Percentiles rank a stretch among this genome's conserved stretches.
phyloP scores from a whole-genome alignment of 2,329 filamentous ascomycete species.

The Beauveria sp. region DNA sequence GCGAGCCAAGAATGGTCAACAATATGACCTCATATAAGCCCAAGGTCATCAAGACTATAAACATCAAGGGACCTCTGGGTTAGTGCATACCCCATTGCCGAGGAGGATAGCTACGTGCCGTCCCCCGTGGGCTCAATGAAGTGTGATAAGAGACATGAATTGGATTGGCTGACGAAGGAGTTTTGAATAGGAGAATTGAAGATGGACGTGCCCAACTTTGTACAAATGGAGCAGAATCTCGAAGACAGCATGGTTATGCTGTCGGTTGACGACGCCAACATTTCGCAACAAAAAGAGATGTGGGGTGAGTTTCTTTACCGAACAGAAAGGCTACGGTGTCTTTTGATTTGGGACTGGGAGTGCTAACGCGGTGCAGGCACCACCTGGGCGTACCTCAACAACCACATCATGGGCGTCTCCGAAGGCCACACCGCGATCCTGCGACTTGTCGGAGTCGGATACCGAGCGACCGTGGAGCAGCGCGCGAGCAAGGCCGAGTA shows the following conservation, averaged over 20 bases:
- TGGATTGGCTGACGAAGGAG: constrained; percentile 14
- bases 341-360: neutral
- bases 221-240: constrained; percentile 62
- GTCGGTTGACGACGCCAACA: constrained; percentile 58
- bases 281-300: constrained; percentile 81
- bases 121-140: neutral
- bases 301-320: constrained; percentile 61
- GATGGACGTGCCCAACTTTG: constrained; percentile 70
- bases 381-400: constrained; percentile 79
- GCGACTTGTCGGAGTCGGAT: constrained; percentile 89
- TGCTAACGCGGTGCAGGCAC: constrained; percentile 54
- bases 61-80: constrained; percentile 77
- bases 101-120: neutral
- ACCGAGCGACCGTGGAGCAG: constrained; percentile 79
- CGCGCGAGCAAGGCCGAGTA: constrained; percentile 68
- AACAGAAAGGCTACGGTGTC: neutral
- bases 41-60: constrained; percentile 59
- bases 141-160: neutral
- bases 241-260: constrained; percentile 57
- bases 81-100: constrained; percentile 21
- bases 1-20: constrained; percentile 49
- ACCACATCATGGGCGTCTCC: constrained; percentile 86
- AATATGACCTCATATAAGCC: constrained; percentile 53
- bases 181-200: constrained; percentile 58
- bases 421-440: constrained; percentile 94